phyloP scores from a whole-genome alignment of 164 flowering plant species.

The Vitis cinerea region DNA sequence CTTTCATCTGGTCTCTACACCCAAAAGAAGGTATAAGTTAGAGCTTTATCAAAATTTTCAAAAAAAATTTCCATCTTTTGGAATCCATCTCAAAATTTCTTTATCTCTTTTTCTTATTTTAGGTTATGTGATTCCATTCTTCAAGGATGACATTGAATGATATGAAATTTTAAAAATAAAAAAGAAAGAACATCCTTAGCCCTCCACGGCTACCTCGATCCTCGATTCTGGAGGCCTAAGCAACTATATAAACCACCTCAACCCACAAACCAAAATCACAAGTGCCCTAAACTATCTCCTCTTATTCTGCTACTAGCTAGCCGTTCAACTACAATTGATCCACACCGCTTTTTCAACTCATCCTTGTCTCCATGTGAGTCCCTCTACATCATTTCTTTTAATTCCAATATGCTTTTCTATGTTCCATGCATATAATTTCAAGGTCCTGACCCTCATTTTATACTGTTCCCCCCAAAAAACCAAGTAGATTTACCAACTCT shows the following conservation, averaged over 20 bases:
- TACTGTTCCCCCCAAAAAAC: no score
- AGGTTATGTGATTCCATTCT: conserved; percentile 25
- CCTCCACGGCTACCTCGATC: conserved; percentile 8
- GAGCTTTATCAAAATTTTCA: conserved; percentile 19
- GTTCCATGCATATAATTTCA: no score
- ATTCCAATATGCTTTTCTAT: no score
- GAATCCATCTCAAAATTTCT: conserved; percentile 8
- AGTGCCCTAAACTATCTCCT: neutral
- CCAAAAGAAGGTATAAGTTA: conserved; percentile 13
- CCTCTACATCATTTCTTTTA: no score
- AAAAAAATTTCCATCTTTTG: neutral
- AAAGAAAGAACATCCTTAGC: conserved; percentile 12
- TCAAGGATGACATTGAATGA: conserved; percentile 27
- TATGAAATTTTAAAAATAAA: conserved; percentile 6
- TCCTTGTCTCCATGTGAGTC: no score
- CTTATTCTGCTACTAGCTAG: neutral
- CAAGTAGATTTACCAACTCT: no score
- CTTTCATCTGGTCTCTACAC: conserved; percentile 5
- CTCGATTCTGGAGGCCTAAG: conserved; percentile 27
- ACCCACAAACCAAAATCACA: conserved; percentile 7
- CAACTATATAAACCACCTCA: conserved; percentile 21
- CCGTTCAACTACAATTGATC: neutral
- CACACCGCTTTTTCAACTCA: no score
- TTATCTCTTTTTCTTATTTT: conserved; percentile 8
- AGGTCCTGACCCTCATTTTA: no score